A percentile compares a stretch with the other conserved stretches of the same genome.
These are phyloP conservation scores for Metschnikowia orientalis DNA, from an alignment of 805 yeast species.

Conservation along the genomic window DNA sequence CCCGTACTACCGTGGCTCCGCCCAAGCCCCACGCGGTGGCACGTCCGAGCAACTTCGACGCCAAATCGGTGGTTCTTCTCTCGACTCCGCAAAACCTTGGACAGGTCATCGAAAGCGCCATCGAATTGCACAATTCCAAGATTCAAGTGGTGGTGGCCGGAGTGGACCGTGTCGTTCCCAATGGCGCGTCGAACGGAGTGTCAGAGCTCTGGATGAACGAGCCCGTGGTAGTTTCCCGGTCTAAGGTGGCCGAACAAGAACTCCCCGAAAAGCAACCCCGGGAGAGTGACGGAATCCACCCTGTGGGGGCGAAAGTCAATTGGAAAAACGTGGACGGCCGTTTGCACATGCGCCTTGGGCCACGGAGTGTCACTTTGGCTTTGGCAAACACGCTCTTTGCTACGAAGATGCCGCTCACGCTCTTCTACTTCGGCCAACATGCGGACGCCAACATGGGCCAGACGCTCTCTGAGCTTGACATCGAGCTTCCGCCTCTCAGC, in stretches of 20 bases:
- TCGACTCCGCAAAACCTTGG: constrained; percentile 35
- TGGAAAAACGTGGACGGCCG: constrained; percentile 34
- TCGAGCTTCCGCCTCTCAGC: constrained; percentile 21
- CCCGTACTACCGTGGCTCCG: constrained; percentile 17
- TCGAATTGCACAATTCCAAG: constrained; percentile 21
- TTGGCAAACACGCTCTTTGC: constrained; percentile 41
- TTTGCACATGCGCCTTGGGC: constrained; percentile 19
- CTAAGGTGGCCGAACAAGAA: constrained; percentile 23
- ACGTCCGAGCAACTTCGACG: constrained; percentile 12
- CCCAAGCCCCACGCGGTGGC: neutral
- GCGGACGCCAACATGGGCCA: constrained; percentile 23
- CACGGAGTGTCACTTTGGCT: constrained; percentile 18
- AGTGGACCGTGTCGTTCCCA: constrained; percentile 34
- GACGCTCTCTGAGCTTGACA: constrained; percentile 25
- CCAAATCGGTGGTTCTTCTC: constrained; percentile 31
- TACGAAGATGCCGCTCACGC: constrained; percentile 31
- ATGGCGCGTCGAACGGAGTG: constrained; percentile 31
- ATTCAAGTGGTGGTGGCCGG: constrained; percentile 41
- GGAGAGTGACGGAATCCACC: constrained; percentile 34
- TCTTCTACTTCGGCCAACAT: constrained; percentile 31
- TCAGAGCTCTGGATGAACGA: constrained; percentile 38
- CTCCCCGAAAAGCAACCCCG: constrained; percentile 20
- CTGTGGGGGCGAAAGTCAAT: constrained; percentile 33
- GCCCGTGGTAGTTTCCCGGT: constrained; percentile 16
- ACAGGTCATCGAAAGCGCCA: constrained; percentile 27